Conservation (phyloP, 306 rosid genomes). For the Luffa acutangula region DNA sequence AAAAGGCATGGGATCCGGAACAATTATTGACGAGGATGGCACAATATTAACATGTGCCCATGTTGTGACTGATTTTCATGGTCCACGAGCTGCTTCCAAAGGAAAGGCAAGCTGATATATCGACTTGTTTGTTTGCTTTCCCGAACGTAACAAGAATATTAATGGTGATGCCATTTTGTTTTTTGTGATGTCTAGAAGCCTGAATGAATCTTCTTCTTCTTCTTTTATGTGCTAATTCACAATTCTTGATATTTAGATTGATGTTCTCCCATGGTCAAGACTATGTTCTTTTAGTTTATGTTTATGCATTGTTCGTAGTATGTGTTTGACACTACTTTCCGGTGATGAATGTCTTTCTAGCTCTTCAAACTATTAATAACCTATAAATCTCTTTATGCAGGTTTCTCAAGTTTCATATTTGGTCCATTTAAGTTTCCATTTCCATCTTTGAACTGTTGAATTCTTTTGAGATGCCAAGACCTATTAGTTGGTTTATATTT, state of each 20-base stretch:
- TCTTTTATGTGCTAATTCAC: too few species aligned
- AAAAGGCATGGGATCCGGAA: constrained; percentile 67
- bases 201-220: background rate
- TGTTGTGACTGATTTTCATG: constrained; percentile 55
- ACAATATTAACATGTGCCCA: constrained; percentile 90
- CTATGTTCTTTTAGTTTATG: background rate
- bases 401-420: background rate
- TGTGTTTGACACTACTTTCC: background rate
- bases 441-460: background rate
- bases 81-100: constrained; percentile 35
- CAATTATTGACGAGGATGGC: constrained; percentile 71
- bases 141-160: background rate
- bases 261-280: background rate
- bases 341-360: background rate
- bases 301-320: background rate
- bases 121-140: background rate
- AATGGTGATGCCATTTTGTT: background rate
- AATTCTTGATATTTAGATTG: background rate
- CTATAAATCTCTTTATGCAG: background rate
- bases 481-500: background rate
- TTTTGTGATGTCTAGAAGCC: background rate
- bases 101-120: constrained; percentile 53
- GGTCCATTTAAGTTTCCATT: background rate
- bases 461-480: background rate
- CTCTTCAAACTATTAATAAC: background rate